Evolutionary conservation across 2,329 filamentous ascomycete genomes (phyloP), one percentile per base, ranked within the genome.

Genomic region (Sarocladium brachiariae): DNA sequence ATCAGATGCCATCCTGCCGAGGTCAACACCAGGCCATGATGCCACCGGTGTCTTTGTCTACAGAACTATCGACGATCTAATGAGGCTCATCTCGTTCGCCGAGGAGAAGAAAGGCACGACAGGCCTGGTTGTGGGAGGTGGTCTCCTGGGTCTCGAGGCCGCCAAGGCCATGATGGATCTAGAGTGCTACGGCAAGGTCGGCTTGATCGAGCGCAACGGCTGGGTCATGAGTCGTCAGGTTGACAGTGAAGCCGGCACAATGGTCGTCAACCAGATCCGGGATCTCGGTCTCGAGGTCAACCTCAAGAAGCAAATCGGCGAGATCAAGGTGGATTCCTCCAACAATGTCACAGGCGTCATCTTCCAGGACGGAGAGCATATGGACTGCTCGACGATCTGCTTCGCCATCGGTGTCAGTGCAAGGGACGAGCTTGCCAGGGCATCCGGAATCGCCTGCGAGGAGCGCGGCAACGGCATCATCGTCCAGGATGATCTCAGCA

Each of bases 121-220:
- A 2, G 89, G 87, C 0, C 78, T 83, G 4, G 89, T 93, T 0
- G 87, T 96, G 3, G 90, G 90, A 21, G 90, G 90, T 49, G 90
- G 90, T 1, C 67, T 96, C 21, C 75, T 96, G 0, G 90, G 90
- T 1, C 77, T 96, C 0, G 90, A 96, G 69, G 90, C 90, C 2
- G 90, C 89, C 30, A 93, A 95, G 60, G 90, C 90, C 2, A 90
- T 96, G 87, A 84, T 91, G 72, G 89, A 95, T 61, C 71, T 96
- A 8, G 77, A 87, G 58, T 79, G 83, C 49, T 95, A 86, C 61
- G 73, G 77, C 11, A 80, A 81, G 52, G 86, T 96, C 49, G 87
- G 83, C 57, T 71, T 96, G 8, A 81, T 96, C 49, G 91, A 96
- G 66, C 77, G 88, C 49, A 92, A 90, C 61, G 70, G 78, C 57